Evolutionary conservation across 1,139 yeast genomes (phyloP), one percentile per base, ranked within the genome.

Genomic region (Sugiyamaella sp.): DNA sequence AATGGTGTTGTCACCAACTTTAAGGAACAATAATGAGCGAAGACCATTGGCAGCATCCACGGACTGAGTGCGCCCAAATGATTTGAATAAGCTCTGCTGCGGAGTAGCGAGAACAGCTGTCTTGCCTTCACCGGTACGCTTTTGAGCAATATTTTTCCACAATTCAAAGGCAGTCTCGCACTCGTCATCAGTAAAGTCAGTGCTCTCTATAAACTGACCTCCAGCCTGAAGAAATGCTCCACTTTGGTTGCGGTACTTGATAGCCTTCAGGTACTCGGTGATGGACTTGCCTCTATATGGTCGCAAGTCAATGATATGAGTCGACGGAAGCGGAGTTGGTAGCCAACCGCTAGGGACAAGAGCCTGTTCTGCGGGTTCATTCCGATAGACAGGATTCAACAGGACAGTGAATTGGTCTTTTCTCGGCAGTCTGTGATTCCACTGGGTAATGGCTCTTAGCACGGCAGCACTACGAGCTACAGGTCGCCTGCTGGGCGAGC

Each of bases 381-480:
- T 70, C 27, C 70, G 67, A 49, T 73, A 74, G 3, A 70, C 65
- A 2, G 79, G 79, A 56, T 75, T 76, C 52, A 75, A 55, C n/a
- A 75, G 58, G 49, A 76, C 64, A 0, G 73, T 63, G 56, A 76
- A 74, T 37, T 67, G 66, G 50, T 72, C 70, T 20, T 57, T 43
- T 10, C 57, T 44, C 0, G 69, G 66, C 40, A 66, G 63, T 1
- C 39, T 41, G 14, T 60, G 49, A 59, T 75, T 75, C 76, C 77
- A 75, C 24, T 69, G 63, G 0, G 73, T 62, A 40, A 75, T 63
- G 0, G 79, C 74, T 40, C 74, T 65, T 57, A 74, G 62, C 1
- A 76, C 69, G 5, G 77, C 78, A 1, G 77, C 77, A 39, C 72
- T 65, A 40, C 79, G 63, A 2, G 78, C 77, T 16, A 75, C 72